Base-by-base conservation (phyloP, 441 rosid genomes). In the Biscutella laevigata region DNA sequence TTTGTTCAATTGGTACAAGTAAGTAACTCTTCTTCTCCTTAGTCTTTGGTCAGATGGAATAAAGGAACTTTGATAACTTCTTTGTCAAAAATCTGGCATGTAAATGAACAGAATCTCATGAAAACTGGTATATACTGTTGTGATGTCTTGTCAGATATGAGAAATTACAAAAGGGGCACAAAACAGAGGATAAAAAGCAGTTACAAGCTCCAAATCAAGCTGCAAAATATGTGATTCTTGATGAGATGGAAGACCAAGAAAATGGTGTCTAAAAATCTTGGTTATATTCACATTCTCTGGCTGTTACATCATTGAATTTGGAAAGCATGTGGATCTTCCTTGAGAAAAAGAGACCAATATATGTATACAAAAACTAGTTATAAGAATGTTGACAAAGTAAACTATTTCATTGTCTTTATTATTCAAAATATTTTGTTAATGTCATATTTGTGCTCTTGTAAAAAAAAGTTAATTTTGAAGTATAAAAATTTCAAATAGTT, bases 1-100 rank as follows among this genome's bases (percentile, higher is more conserved):
- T 71, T 76, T 92, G 61, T 92, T 88, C 80, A 92, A 92, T 53
- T 88, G 84, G 97, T 92, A 79, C 94, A 92, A 86, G 99, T 92
- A 82, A 88, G 99, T 86, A 35, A 43, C 42, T 2, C 2, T 4
- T 58, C 38, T n/a, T 53, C 51, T 17, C 38, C 27, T 4, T 30
- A 7, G 2, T 19, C 38, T 32, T 11, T 17, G n/a, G 32, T 7
- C 11, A 12, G 42, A 12, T 5, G 16, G 8, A 11, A 10, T 5
- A 30, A 36, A n/a, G 20, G 17, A 47, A 19, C 22, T 39, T 24
- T 14, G 12, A 6, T 4, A 30, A 22, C 9, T 13, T 17, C 17
- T 24, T 21, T 37, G 26, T 38, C 2, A 21, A 30, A 36, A 59
- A 27, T 50, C 13, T 34, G 21, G 8, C n/a, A n/a, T n/a, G n/a